Percentiles rank a stretch among this genome's conserved stretches.
phyloP scores from a whole-genome alignment of 306 rosid genomes.

The Vigna hirtella region DNA sequence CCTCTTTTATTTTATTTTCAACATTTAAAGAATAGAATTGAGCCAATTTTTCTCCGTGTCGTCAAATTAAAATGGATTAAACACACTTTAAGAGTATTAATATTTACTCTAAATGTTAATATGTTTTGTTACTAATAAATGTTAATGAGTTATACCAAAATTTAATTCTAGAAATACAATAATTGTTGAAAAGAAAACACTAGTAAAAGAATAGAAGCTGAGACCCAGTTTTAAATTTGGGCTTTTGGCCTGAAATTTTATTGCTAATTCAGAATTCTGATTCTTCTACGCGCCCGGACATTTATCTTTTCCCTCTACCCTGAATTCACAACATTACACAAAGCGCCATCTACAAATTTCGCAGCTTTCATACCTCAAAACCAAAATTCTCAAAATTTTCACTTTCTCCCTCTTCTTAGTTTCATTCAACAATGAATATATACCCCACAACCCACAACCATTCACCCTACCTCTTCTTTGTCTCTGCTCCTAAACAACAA shows the following conservation, averaged over 20 bases:
- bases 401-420: not conserved
- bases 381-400: not conserved
- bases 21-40: too few species aligned
- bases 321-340: not conserved
- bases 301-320: conserved; percentile 12
- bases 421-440: not conserved
- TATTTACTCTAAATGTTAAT: too few species aligned
- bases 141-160: not conserved
- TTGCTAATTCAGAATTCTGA: not conserved
- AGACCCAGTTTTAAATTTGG: not conserved
- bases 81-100: too few species aligned
- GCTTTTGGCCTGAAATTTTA: not conserved
- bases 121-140: too few species aligned
- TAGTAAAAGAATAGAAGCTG: too few species aligned
- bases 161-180: not conserved
- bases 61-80: too few species aligned
- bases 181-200: not conserved
- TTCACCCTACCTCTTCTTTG: not conserved
- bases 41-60: too few species aligned
- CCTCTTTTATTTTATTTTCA: too few species aligned
- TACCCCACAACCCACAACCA: not conserved
- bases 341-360: not conserved
- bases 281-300: not conserved
- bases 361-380: not conserved
- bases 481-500: not conserved